Percentiles rank a stretch among this genome's conserved stretches.
phyloP scores from a whole-genome alignment of 2,329 filamentous ascomycete genomes.

The Aspergillus persii region DNA sequence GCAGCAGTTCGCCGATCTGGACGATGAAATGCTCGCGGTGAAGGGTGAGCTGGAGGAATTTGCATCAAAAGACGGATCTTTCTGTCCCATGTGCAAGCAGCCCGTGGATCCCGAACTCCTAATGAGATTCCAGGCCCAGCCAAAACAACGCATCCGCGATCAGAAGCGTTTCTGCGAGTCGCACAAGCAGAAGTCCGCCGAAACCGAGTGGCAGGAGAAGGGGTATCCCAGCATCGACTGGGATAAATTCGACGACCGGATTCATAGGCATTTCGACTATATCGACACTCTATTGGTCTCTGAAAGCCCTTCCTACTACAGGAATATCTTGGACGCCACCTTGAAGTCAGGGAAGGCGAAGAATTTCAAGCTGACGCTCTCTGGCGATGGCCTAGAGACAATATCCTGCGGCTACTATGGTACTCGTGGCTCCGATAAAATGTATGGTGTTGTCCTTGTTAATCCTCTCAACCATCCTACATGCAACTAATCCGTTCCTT shows the following conservation, averaged over 20 bases:
- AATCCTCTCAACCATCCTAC: not conserved
- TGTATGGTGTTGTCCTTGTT: conserved; percentile 52
- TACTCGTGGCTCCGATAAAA: conserved; percentile 65
- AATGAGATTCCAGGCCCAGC: conserved; percentile 47
- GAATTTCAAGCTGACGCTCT: conserved; percentile 56
- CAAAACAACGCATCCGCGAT: conserved; percentile 35
- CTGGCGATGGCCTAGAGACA: conserved; percentile 47
- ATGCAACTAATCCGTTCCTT: conserved; percentile 5
- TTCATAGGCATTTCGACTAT: conserved; percentile 54
- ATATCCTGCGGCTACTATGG: conserved; percentile 82
- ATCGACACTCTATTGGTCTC: conserved; percentile 61
- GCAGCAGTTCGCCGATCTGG: conserved; percentile 14
- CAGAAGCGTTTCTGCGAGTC: conserved; percentile 58
- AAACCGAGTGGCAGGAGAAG: conserved; percentile 48
- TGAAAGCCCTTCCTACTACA: conserved; percentile 56
- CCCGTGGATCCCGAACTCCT: conserved; percentile 57
- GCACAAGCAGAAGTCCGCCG: conserved; percentile 59
- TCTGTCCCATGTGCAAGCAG: conserved; percentile 68
- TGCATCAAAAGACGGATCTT: conserved; percentile 20
- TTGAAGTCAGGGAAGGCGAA: conserved; percentile 59
- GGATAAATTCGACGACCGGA: conserved; percentile 58
- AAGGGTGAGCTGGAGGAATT: conserved; percentile 7
- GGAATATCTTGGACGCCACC: conserved; percentile 54
- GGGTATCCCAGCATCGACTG: conserved; percentile 73
- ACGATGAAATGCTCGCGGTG: conserved; percentile 14